phyloP scores from a whole-genome alignment of 345 rosid genomes.

The Boechera stricta region DNA sequence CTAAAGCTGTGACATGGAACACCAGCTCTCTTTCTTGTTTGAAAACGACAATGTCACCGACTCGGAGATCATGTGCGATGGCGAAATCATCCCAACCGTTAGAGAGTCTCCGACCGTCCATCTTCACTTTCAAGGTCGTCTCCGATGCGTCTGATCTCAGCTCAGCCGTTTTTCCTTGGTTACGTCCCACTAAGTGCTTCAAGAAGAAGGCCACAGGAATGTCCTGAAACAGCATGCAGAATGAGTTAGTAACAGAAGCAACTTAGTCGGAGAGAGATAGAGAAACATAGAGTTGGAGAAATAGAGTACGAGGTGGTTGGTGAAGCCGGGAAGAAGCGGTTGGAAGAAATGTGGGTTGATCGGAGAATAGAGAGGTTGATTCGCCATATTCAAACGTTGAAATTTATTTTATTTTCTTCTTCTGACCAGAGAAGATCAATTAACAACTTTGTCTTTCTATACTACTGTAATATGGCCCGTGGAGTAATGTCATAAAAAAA shows the following conservation, averaged over 20 bases:
- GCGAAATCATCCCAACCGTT: slow-evolving; percentile 34
- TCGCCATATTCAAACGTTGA: background rate
- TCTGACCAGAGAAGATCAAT: no score
- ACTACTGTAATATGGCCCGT: no score
- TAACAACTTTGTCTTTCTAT: no score
- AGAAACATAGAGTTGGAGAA: background rate
- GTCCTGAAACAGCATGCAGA: slow-evolving; percentile 30
- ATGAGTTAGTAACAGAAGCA: slow-evolving; percentile 11
- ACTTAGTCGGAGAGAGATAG: background rate
- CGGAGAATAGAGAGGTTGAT: slow-evolving; percentile 13
- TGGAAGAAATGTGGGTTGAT: slow-evolving; percentile 39
- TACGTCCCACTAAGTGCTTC: slow-evolving; percentile 14
- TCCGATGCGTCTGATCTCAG: slow-evolving; percentile 39
- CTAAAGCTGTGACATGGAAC: slow-evolving; percentile 35
- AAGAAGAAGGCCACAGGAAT: slow-evolving; percentile 33
- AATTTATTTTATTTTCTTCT: no score
- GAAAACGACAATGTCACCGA: slow-evolving; percentile 39
- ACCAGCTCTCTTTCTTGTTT: slow-evolving; percentile 31
- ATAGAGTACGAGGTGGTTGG: slow-evolving; percentile 23
- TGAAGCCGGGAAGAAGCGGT: slow-evolving; percentile 40
- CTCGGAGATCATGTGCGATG: slow-evolving; percentile 22
- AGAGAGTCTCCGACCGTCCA: slow-evolving; percentile 26
- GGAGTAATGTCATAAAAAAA: no score
- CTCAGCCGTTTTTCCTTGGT: slow-evolving; percentile 7
- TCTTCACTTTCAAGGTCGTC: slow-evolving; percentile 18